These are phyloP conservation scores for Acacia melanoxylon DNA, from an alignment of 306 rosid genomes.

Conservation along the genomic window DNA sequence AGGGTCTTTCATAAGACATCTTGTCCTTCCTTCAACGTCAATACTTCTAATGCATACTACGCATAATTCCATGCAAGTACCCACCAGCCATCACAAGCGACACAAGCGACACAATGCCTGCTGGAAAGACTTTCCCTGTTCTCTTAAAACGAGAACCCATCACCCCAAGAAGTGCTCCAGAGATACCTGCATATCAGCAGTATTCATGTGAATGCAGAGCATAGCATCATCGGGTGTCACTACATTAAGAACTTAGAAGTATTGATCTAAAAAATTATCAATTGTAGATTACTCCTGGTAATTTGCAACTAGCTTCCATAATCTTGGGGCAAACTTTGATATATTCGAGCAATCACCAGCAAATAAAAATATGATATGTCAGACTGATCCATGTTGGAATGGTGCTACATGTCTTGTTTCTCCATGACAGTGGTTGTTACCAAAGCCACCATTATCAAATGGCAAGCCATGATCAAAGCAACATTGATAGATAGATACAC, in stretches of 20 bases:
- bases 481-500: not conserved
- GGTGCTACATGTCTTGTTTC: not conserved
- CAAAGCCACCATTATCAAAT: not conserved
- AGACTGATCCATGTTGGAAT: not conserved
- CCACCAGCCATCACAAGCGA: conserved; percentile 91
- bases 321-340: not conserved
- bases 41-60: conserved; percentile 59
- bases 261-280: not conserved
- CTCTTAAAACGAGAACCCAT: conserved; percentile 94
- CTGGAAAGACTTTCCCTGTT: conserved; percentile 94
- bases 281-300: not conserved
- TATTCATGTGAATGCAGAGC: conserved; percentile 15
- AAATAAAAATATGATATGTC: not conserved
- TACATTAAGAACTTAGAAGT: not conserved
- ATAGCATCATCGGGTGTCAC: not conserved
- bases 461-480: not conserved
- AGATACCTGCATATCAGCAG: conserved; percentile 56
- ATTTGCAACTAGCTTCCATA: not conserved
- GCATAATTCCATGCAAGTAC: conserved; percentile 90
- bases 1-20: conserved; percentile 26
- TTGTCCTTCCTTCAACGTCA: not conserved
- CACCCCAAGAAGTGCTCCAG: conserved; percentile 80
- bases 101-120: conserved; percentile 85
- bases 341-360: not conserved
- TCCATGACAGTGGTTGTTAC: not conserved